These are phyloP conservation scores for Metschnikowia kunwiensis DNA, from an alignment of 805 yeast genomes.

Conservation along the genomic window DNA sequence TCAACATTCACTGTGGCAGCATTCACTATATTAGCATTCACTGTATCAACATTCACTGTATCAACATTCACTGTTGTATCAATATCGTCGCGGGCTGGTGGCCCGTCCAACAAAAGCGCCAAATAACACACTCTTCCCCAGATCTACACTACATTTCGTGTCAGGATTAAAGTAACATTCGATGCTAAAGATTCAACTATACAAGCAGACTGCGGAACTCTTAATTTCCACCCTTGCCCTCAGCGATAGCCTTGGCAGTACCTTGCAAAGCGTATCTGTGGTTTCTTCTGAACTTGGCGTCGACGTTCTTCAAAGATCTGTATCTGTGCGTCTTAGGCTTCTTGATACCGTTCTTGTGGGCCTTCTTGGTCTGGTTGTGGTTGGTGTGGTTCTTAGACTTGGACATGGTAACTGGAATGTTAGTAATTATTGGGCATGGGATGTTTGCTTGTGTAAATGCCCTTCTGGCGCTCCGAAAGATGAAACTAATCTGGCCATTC, in stretches of 20 bases:
- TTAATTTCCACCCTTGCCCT: conserved; percentile 18
- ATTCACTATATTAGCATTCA: no score
- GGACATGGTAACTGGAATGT: conserved; percentile 63
- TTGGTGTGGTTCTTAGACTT: conserved; percentile 99
- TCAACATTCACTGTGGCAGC: no score
- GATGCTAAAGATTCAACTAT: conserved; percentile 14
- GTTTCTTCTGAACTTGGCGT: conserved; percentile 99
- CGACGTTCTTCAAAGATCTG: conserved; percentile 98
- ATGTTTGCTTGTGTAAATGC: no score
- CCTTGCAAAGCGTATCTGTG: conserved; percentile 99
- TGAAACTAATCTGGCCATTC: no score
- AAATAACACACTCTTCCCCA: no score
- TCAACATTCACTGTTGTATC: no score
- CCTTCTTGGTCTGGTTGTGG: conserved; percentile 99
- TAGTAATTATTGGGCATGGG: conserved; percentile 26
- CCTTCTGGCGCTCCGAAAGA: no score
- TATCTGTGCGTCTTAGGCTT: conserved; percentile 98
- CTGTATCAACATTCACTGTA: no score
- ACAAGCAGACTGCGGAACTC: conserved; percentile 3
- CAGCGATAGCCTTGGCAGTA: conserved; percentile 88
- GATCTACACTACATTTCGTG: neutral
- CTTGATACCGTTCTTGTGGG: conserved; percentile 99
- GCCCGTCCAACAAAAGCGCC: no score
- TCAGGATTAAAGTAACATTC: conserved; percentile 15
- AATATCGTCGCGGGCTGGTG: no score